A percentile compares a stretch with the other conserved stretches of the same genome.
Evolutionary conservation across 2,329 filamentous ascomycete genomes (phyloP).

Genomic region (Purpureocillium takamizusanense): DNA sequence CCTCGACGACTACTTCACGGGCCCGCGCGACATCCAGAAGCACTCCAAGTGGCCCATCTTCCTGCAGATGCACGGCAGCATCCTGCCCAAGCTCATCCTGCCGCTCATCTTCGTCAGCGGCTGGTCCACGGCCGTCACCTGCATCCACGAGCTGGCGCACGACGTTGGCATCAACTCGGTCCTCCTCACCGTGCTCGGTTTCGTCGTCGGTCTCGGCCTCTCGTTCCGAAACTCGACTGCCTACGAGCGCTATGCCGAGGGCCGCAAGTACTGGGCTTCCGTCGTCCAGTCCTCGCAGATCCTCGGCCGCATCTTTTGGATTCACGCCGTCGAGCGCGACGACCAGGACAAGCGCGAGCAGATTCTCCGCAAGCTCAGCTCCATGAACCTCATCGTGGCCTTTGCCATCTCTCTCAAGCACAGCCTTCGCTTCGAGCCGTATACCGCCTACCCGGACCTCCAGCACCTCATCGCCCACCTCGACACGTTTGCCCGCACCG

Average conservation of each 20-base stretch:
- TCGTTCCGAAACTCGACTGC: slow-evolving; percentile 71
- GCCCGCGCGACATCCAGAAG: slow-evolving; percentile 59
- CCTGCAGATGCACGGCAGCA: slow-evolving; percentile 66
- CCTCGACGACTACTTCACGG: slow-evolving; percentile 53
- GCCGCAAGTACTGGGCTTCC: slow-evolving; percentile 53
- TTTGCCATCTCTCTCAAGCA: slow-evolving; percentile 75
- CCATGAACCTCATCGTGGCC: slow-evolving; percentile 69
- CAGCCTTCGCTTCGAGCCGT: slow-evolving; percentile 75
- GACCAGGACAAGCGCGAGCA: slow-evolving; percentile 49
- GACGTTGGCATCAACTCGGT: slow-evolving; percentile 24
- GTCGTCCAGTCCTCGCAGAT: slow-evolving; percentile 54
- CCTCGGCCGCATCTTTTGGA: slow-evolving; percentile 73
- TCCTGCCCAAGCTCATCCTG: slow-evolving; percentile 65
- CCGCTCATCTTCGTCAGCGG: slow-evolving; percentile 52
- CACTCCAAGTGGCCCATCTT: slow-evolving; percentile 73
- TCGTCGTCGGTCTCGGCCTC: slow-evolving; percentile 70
- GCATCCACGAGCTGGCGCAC: slow-evolving; percentile 37
- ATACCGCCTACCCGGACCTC: slow-evolving; percentile 67
- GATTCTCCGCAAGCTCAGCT: slow-evolving; percentile 61
- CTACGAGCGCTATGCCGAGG: slow-evolving; percentile 64
- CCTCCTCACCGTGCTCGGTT: slow-evolving; percentile 69
- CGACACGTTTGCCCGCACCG: slow-evolving; percentile 60
- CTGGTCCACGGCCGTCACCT: slow-evolving; percentile 60
- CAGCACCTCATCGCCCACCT: slow-evolving; percentile 61
- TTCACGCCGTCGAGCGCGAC: slow-evolving; percentile 57